phyloP scores from a whole-genome alignment of 768 basidiomycete genomes.

The Kwoniella botswanensis region DNA sequence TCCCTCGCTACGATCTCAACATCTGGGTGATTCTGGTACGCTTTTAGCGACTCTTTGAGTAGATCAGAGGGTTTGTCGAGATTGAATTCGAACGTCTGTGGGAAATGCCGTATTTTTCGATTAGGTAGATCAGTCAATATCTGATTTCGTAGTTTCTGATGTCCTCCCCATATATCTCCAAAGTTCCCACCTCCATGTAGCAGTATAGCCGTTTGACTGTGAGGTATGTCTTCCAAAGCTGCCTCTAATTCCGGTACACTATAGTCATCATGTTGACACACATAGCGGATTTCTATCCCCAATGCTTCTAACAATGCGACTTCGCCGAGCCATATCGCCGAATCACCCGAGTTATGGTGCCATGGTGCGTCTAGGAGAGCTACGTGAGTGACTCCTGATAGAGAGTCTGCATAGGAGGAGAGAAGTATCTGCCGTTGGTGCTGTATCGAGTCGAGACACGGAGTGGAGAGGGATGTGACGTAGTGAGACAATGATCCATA shows the following conservation, averaged over 20 bases:
- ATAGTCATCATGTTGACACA: slow-evolving; percentile 7
- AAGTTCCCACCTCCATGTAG: slow-evolving; percentile 18
- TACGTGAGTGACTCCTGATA: slow-evolving; percentile 11
- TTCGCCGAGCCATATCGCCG: slow-evolving; percentile 19
- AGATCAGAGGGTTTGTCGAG: slow-evolving; percentile 6
- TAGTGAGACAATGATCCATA: neutral
- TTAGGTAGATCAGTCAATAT: slow-evolving; percentile 1
- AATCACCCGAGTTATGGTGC: slow-evolving; percentile 21
- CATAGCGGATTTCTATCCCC: slow-evolving; percentile 10
- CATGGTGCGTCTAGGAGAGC: slow-evolving; percentile 14
- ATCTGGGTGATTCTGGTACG: slow-evolving; percentile 11
- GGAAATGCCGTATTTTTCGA: slow-evolving; percentile 19
- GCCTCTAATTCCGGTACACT: slow-evolving; percentile 7
- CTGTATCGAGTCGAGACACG: slow-evolving; percentile 15
- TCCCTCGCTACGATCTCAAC: slow-evolving; percentile 9
- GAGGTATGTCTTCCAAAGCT: slow-evolving; percentile 8
- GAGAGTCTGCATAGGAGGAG: slow-evolving; percentile 4
- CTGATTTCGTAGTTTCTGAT: slow-evolving; percentile 15
- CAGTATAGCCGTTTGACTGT: slow-evolving; percentile 9
- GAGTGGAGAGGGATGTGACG: slow-evolving; percentile 4
- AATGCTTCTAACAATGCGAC: slow-evolving; percentile 9
- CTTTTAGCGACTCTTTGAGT: slow-evolving; percentile 7
- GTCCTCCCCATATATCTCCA: slow-evolving; percentile 16
- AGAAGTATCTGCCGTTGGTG: slow-evolving; percentile 8
- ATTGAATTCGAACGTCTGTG: slow-evolving; percentile 18